Conservation (phyloP, 78 protist genomes). For the Dictyostelium intermedium region DNA sequence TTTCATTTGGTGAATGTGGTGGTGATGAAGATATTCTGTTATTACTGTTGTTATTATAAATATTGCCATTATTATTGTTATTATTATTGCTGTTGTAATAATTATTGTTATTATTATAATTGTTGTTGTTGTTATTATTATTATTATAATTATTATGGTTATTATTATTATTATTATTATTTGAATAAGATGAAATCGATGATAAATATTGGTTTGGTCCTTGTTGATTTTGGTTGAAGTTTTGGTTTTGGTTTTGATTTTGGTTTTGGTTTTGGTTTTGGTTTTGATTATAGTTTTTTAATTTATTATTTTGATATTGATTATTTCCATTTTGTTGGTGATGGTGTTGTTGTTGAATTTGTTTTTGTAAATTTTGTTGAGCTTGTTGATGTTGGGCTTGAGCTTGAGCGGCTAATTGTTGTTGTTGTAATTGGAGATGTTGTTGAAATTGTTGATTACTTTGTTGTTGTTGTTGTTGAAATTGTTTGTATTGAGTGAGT, state of each 20-base stretch:
- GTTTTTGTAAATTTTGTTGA: background rate
- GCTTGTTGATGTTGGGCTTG: conserved; percentile 1
- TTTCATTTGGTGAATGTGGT: conserved; percentile 20
- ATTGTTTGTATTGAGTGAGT: background rate
- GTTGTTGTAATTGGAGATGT: background rate
- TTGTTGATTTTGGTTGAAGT: background rate
- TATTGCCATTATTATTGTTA: background rate
- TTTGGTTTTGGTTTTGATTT: background rate
- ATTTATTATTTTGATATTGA: background rate
- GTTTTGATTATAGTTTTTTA: background rate
- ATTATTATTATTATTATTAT: background rate
- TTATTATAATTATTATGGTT: background rate
- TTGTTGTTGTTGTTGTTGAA: background rate
- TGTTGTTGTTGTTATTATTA: too few species aligned
- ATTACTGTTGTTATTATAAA: background rate
- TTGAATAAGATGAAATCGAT: background rate
- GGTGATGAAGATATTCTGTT: background rate
- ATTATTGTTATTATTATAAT: background rate
- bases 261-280: background rate
- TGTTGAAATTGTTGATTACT: background rate
- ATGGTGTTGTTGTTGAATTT: conserved; percentile 3
- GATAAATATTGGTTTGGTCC: background rate
- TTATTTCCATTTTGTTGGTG: background rate
- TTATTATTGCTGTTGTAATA: background rate
- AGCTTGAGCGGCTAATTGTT: background rate